Evolutionary conservation across 2,329 filamentous ascomycete species (phyloP).

Genomic region (Colletotrichum sp.): DNA sequence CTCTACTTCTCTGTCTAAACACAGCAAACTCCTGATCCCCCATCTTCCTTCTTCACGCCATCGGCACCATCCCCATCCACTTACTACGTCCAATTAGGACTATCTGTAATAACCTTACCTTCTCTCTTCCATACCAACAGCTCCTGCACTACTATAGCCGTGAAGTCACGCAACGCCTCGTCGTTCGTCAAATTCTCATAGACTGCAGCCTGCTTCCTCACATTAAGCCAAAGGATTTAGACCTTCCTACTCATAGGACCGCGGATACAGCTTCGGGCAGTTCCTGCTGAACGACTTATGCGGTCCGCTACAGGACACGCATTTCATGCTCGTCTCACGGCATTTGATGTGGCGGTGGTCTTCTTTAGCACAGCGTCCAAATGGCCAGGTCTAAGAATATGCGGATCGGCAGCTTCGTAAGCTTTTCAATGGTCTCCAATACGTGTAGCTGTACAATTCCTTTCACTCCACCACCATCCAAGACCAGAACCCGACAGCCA

Average conservation of each 20-base stretch:
- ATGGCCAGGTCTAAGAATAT: no score
- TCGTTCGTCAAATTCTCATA: conserved; percentile 26
- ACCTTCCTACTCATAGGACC: conserved; percentile 23
- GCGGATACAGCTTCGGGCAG: conserved; percentile 24
- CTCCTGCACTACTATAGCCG: conserved; percentile 21
- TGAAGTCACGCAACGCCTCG: conserved; percentile 16
- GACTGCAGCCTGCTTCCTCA: conserved; percentile 18
- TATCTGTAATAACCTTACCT: conserved; percentile 21
- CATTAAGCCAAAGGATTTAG: conserved; percentile 22
- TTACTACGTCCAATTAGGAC: conserved; percentile 20
- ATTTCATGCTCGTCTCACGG: no score
- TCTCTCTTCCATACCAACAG: conserved; percentile 14
- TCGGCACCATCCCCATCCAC: conserved; percentile 19
- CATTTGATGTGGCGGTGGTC: background rate
- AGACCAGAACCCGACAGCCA: no score
- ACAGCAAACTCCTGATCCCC: background rate
- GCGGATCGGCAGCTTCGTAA: no score
- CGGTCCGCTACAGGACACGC: conserved; percentile 18
- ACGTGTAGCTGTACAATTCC: no score
- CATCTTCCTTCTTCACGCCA: conserved; percentile 1
- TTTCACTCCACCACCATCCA: no score
- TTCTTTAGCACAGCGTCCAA: background rate
- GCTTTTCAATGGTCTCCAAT: no score
- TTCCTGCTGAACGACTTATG: conserved; percentile 28
- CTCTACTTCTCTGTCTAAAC: background rate